Conservation (phyloP, 2,329 filamentous ascomycete genomes). For the Alternaria conjuncta region DNA sequence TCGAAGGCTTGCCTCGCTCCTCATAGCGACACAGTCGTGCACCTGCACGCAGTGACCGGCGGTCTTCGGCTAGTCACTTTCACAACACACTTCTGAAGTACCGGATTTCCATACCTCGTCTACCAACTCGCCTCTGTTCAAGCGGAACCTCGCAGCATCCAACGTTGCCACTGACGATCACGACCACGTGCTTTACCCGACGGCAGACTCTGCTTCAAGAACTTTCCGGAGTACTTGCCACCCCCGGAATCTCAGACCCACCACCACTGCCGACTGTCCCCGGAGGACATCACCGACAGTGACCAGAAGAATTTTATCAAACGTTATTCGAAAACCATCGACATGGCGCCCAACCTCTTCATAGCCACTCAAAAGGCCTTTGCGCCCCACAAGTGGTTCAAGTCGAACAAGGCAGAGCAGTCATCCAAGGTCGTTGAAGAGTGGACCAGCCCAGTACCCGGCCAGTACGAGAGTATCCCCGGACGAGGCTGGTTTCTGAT, state of each 20-base stretch:
- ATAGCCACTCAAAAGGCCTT: constrained; percentile 57
- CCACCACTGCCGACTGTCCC: constrained; percentile 8
- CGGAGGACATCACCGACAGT: constrained; percentile 8
- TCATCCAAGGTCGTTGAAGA: constrained; percentile 54
- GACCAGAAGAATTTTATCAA: constrained; percentile 1
- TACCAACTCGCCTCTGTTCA: constrained; percentile 19
- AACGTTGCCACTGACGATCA: not conserved
- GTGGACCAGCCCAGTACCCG: constrained; percentile 56
- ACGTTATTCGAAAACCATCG: constrained; percentile 6
- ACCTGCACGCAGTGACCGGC: constrained; percentile 36
- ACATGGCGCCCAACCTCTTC: constrained; percentile 60
- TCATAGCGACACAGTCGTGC: constrained; percentile 35
- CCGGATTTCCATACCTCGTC: constrained; percentile 10
- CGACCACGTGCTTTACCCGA: constrained; percentile 1
- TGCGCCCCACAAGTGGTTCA: constrained; percentile 59
- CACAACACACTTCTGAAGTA: constrained; percentile 12
- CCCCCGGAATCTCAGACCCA: constrained; percentile 8
- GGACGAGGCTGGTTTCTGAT: constrained; percentile 59
- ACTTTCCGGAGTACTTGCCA: constrained; percentile 4
- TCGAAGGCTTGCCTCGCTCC: constrained; percentile 24
- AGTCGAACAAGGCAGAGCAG: constrained; percentile 48
- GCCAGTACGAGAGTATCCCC: constrained; percentile 58
- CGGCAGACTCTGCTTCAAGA: not conserved
- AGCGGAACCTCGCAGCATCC: constrained; percentile 1
- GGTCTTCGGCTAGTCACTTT: constrained; percentile 28